These are phyloP conservation scores for Prunus mongolica DNA, from an alignment of 306 rosid genomes.

Conservation along the genomic window DNA sequence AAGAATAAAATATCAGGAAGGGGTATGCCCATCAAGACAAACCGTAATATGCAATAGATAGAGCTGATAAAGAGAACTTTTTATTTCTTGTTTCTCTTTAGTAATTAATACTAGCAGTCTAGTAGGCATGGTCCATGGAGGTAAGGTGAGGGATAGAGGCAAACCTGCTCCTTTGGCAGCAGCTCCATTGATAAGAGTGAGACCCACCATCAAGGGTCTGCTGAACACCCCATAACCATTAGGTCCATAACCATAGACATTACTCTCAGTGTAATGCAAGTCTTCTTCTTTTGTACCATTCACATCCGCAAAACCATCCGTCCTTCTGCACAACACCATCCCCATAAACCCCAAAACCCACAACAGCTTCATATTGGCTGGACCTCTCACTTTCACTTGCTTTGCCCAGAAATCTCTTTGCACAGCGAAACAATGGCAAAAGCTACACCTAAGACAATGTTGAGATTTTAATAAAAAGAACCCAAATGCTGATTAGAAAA, in stretches of 20 bases:
- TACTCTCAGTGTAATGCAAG: slow-evolving; percentile 8
- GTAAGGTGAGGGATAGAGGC: not conserved
- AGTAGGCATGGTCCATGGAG: not conserved
- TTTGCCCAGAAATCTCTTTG: not conserved
- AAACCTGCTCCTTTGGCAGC: slow-evolving; percentile 80
- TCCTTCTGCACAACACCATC: not conserved
- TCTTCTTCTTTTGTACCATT: slow-evolving; percentile 5
- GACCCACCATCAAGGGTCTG: slow-evolving; percentile 53
- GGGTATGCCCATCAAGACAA: not conserved
- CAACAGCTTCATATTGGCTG: slow-evolving; percentile 2
- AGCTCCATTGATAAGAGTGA: slow-evolving; percentile 77
- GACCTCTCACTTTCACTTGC: not conserved
- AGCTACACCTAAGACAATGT: not conserved
- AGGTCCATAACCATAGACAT: not conserved
- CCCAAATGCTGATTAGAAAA: not conserved
- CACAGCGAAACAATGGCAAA: not conserved
- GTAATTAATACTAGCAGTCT: too few relatives aligned
- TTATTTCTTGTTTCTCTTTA: not conserved
- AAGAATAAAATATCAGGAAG: not conserved
- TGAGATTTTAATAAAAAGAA: not conserved
- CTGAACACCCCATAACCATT: not conserved
- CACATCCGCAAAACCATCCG: not conserved
- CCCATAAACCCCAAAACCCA: slow-evolving; percentile 16
- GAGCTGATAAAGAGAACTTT: not conserved
- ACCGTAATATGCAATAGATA: not conserved